Evolutionary conservation across 768 basidiomycete species (phyloP), one percentile per base, ranked within the genome.

Genomic region (Mycena olivaceomarginata): DNA sequence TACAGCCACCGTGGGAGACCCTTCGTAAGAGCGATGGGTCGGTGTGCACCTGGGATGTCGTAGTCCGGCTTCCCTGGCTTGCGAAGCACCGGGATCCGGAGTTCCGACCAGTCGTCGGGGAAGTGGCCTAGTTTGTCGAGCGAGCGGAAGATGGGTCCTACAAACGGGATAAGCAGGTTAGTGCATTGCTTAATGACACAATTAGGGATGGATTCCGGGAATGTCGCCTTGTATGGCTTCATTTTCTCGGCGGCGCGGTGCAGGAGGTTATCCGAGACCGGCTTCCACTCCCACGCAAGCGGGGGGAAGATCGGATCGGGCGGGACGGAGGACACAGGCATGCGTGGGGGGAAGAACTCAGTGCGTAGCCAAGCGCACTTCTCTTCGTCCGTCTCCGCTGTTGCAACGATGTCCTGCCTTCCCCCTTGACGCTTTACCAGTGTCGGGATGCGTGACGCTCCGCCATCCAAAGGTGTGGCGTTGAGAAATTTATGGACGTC

Each of bases 1-100:
- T 9, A 81, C 45, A 6, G 12, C 18, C 43, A 41, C 81, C 77
- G 0, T 86, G 83, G 0, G 87, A 45, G 56, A 0, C 72, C 82
- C 0, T 84, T 75, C 0, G 83, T 84, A 57, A 89, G 85, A 0
- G 84, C 85, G 0, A 90, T 88, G 0, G 87, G 89, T 0, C 85
- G 69, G 62, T 87, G 88, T 0, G 87, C 83, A 43, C 85, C 85
- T 0, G 87, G 68, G 0, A 80, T 48, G 0, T 80, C 69, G 76
- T 91, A 90, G 74, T 83, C 68, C 0, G 81, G 73, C 43, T 84
- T 83, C 0, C 85, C 85, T 0, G 86, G 87, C 72, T 90, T 90
- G 0, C 79, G 68, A 0, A 89, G 75, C 0, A 87, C 81, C 0
- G 85, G 77, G 0, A 85, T 87, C 0, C 72, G 83, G 25, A 81